A percentile compares a stretch with the other conserved stretches of the same genome.
Conservation (phyloP, 805 yeast genomes). For the Yamadazyma sp. region DNA sequence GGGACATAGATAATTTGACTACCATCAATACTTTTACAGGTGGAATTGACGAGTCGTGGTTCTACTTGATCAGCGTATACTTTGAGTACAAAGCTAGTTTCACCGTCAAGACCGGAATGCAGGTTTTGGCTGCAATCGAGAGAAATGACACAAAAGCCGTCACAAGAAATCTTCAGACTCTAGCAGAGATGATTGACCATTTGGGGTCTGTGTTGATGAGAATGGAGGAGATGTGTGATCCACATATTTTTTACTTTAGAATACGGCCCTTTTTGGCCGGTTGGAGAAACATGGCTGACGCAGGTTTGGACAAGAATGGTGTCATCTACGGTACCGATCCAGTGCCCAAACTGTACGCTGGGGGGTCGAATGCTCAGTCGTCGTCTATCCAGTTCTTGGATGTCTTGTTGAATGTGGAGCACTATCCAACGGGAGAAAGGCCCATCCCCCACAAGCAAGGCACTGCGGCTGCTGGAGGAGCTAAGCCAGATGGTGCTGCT, state of each 20-base stretch:
- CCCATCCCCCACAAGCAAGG: conserved; percentile 21
- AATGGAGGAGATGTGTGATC: conserved; percentile 94
- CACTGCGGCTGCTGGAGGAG: conserved; percentile 19
- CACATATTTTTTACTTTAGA: conserved; percentile 83
- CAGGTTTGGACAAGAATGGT: conserved; percentile 71
- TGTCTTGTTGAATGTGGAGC: conserved; percentile 71
- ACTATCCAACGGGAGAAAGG: conserved; percentile 71
- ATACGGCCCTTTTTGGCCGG: conserved; percentile 91
- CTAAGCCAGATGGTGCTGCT: too few relatives aligned
- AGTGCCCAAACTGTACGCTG: conserved; percentile 59
- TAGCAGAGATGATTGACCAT: conserved; percentile 75
- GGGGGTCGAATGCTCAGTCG: conserved; percentile 94
- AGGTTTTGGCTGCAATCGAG: conserved; percentile 59
- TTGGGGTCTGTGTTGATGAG: conserved; percentile 71
- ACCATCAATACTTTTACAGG: conserved; percentile 88
- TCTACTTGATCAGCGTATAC: conserved; percentile 81
- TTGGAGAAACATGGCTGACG: conserved; percentile 88
- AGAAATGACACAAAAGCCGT: conserved; percentile 44
- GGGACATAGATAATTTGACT: conserved; percentile 67
- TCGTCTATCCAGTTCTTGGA: conserved; percentile 88
- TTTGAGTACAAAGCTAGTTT: conserved; percentile 82
- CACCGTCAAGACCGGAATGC: conserved; percentile 64
- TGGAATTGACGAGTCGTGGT: conserved; percentile 90
- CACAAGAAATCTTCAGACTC: conserved; percentile 49
- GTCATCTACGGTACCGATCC: conserved; percentile 70